Conservation (phyloP, 2,329 filamentous ascomycete genomes). For the Fusarium guadeloupense region DNA sequence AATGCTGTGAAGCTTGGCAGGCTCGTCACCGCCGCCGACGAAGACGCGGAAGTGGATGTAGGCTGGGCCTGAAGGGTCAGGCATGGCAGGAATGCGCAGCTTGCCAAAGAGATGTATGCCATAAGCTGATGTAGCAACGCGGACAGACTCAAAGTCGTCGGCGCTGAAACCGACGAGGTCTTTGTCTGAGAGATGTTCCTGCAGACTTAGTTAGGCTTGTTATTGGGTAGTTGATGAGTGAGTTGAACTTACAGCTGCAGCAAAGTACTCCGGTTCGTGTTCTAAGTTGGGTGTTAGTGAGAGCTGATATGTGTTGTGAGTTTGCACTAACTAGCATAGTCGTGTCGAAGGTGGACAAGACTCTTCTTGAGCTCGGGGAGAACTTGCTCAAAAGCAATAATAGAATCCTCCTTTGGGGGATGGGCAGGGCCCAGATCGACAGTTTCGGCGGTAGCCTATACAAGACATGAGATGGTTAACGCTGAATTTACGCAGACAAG, state of each 20-base stretch:
- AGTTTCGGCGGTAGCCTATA: slow-evolving; percentile 62
- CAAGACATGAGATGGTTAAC: slow-evolving; percentile 1
- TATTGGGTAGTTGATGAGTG: neutral
- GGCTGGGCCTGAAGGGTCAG: slow-evolving; percentile 65
- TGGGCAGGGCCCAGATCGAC: slow-evolving; percentile 60
- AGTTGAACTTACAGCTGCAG: slow-evolving; percentile 51
- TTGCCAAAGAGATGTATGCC: slow-evolving; percentile 79
- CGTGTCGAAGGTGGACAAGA: slow-evolving; percentile 59
- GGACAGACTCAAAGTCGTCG: slow-evolving; percentile 88
- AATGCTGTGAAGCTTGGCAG: slow-evolving; percentile 85
- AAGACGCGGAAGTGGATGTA: slow-evolving; percentile 90
- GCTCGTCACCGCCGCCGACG: slow-evolving; percentile 82
- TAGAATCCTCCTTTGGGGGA: slow-evolving; percentile 59
- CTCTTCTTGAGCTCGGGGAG: slow-evolving; percentile 61
- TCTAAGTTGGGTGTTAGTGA: slow-evolving; percentile 47
- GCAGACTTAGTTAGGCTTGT: neutral
- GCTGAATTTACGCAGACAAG: neutral
- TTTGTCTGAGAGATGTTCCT: slow-evolving; percentile 65
- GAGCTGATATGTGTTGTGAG: neutral
- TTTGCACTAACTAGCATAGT: slow-evolving; percentile 53
- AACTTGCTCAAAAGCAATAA: slow-evolving; percentile 60
- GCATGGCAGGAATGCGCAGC: slow-evolving; percentile 64
- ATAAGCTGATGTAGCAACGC: slow-evolving; percentile 87
- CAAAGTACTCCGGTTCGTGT: slow-evolving; percentile 65
- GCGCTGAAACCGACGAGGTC: slow-evolving; percentile 87